A percentile compares a stretch with the other conserved stretches of the same genome.
Conservation (phyloP, 2,329 filamentous ascomycete genomes). For the Exophiala aquamarina region DNA sequence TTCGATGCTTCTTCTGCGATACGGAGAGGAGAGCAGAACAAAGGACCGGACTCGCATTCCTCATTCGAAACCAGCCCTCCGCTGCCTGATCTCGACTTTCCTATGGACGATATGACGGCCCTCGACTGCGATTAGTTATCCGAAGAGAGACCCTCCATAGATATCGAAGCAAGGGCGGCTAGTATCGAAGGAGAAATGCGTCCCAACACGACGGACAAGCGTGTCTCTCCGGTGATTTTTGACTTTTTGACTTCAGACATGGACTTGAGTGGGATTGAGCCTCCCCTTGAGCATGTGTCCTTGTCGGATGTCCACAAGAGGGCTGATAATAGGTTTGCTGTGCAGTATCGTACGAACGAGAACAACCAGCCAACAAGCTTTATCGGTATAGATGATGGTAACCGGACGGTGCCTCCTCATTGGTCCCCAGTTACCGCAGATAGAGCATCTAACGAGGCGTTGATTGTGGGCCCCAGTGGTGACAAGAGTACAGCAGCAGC, state of each 20-base stretch:
- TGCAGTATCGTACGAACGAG: conserved; percentile 4
- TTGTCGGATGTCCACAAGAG: conserved; percentile 15
- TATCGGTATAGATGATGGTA: too few species aligned
- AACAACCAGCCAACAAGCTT: neutral
- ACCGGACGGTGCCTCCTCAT: too few species aligned
- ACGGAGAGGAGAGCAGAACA: too few species aligned
- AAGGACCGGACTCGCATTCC: neutral
- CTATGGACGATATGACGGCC: too few species aligned
- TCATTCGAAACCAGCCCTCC: neutral
- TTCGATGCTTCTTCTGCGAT: too few species aligned
- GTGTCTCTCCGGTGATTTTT: conserved; percentile 1
- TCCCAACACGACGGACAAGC: neutral
- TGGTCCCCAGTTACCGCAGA: too few species aligned
- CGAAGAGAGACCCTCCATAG: too few species aligned
- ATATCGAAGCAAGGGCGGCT: neutral
- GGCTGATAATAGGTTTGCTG: conserved; percentile 5
- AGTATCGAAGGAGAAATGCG: neutral
- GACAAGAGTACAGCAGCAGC: too few species aligned
- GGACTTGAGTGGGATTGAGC: conserved; percentile 14
- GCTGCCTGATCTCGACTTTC: neutral
- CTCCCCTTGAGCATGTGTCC: conserved; percentile 18
- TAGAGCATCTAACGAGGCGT: too few species aligned
- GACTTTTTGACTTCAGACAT: conserved; percentile 9
- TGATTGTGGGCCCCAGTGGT: too few species aligned
- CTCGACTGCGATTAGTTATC: too few species aligned